Conservation (phyloP, 768 basidiomycete genomes). For the Chlorophyllum brunneum region DNA sequence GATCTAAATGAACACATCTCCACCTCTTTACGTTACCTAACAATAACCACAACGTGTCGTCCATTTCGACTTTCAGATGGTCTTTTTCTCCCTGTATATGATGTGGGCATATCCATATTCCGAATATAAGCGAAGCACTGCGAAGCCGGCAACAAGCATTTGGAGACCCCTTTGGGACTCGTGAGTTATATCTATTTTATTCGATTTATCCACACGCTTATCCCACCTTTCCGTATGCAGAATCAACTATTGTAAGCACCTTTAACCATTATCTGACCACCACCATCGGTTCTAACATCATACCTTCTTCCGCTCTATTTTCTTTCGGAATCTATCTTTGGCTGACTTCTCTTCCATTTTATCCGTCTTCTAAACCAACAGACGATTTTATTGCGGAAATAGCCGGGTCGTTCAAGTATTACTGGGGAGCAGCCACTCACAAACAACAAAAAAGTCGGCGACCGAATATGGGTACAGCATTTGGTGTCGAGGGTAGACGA, state of each 20-base stretch:
- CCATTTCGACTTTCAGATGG: conserved; percentile 53
- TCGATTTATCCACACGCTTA: background rate
- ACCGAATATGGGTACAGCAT: conserved; percentile 34
- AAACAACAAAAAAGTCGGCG: conserved; percentile 9
- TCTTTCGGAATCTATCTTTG: background rate
- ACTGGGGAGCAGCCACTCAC: conserved; percentile 22
- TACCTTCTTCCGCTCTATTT: background rate
- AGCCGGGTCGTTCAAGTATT: conserved; percentile 55
- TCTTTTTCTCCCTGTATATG: conserved; percentile 74
- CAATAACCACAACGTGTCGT: background rate
- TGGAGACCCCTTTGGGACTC: conserved; percentile 74
- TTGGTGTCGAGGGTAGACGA: conserved; percentile 25
- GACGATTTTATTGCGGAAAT: conserved; percentile 72
- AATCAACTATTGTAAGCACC: conserved; percentile 27
- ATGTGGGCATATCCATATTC: conserved; percentile 75
- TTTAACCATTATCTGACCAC: background rate
- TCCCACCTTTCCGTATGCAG: conserved; percentile 13
- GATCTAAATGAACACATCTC: conserved; percentile 7
- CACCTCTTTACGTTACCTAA: background rate
- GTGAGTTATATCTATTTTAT: conserved; percentile 33
- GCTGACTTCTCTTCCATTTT: background rate
- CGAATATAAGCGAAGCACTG: conserved; percentile 56
- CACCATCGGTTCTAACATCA: background rate
- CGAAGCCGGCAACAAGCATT: conserved; percentile 44
- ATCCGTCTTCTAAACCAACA: conserved; percentile 18